Percentiles rank a stretch among this genome's conserved stretches.
These are phyloP conservation scores for Linderina pennispora DNA, from an alignment of 192 early-diverging fungal species.

Conservation along the genomic window DNA sequence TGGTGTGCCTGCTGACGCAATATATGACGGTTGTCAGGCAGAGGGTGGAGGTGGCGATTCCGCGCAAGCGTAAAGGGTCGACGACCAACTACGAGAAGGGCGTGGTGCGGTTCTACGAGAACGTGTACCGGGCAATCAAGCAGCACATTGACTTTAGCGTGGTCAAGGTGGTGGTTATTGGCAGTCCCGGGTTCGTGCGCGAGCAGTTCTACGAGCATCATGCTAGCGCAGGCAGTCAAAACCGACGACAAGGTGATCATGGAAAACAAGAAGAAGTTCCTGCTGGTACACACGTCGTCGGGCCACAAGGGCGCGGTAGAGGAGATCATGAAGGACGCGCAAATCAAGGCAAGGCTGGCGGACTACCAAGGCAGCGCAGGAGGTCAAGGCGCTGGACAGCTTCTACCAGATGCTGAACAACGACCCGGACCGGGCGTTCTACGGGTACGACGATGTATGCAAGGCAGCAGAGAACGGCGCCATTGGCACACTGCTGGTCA, in stretches of 20 bases:
- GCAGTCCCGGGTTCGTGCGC: constrained; percentile 91
- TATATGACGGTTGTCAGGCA: constrained; percentile 95
- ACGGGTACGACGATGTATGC: constrained; percentile 80
- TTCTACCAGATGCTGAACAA: constrained; percentile 89
- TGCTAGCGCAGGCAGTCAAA: constrained; percentile 78
- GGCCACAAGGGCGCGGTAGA: constrained; percentile 95
- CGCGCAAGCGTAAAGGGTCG: constrained; percentile 89
- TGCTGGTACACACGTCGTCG: constrained; percentile 87
- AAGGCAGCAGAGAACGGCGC: constrained; percentile 82
- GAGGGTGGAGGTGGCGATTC: constrained; percentile 84
- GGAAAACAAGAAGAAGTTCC: constrained; percentile 81
- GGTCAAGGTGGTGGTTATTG: constrained; percentile 92
- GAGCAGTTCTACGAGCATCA: constrained; percentile 83
- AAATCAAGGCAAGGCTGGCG: constrained; percentile 67
- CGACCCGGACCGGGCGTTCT: constrained; percentile 89
- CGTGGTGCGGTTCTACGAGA: constrained; percentile 80
- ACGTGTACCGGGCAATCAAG: constrained; percentile 81
- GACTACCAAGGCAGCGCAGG: constrained; percentile 91
- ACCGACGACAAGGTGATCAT: constrained; percentile 76
- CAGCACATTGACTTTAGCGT: constrained; percentile 87
- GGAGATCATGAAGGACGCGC: constrained; percentile 86
- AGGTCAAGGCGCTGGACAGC: constrained; percentile 72
- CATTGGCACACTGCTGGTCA: constrained; percentile 83
- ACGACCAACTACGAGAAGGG: constrained; percentile 91
- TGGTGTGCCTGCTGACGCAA: constrained; percentile 87